Base-by-base conservation (phyloP, 345 rosid genomes). In the Mallotus nudiflorus region DNA sequence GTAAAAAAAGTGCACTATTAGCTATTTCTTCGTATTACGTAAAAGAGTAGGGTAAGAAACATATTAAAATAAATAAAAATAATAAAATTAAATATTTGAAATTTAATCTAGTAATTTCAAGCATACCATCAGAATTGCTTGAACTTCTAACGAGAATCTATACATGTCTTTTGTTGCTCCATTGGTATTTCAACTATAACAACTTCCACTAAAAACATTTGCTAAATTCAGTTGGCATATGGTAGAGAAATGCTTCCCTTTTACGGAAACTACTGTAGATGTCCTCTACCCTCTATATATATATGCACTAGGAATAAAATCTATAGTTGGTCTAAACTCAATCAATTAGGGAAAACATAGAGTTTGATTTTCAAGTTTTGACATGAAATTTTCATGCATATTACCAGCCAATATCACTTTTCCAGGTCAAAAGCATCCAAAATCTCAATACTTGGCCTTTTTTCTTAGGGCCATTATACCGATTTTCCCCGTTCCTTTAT, bases 331-430 rank as follows among this genome's bases (percentile, higher is more conserved):
- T 24, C 58, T 25, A 25, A 54, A 24, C 7, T 54, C 10, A 10
- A 54, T 9, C 29, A n/a, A n/a, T 51, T 51, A 19, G n/a, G 55
- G 57, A 16, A 53, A 24, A 53, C 57, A 24, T 0, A 22, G 16
- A 53, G 22, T 53, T 54, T 62, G 35, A 31, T 14, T 62, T 62
- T 42, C 10, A 9, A 29, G 1, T 60, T 0, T 18, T 37, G 49
- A 61, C 65, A 39, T 39, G 49, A 61, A n/a, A 39, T 33, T 37
- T 20, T 61, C 49, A 61, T n/a, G 28, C 65, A 39, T 12, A 61
- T 19, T 16, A 13, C 25, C 13, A 31, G 13, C 9, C 7, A 9
- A 12, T 3, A 9, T 42, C 46, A 42, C 14, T 42, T 42, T 42
- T 12, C 4, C 46, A 8, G 46, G 37, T 33, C 6, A n/a, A n/a